Percentiles rank a stretch among this genome's conserved stretches.
Conservation (phyloP, 805 yeast genomes). For the Lipomyces orientalis region DNA sequence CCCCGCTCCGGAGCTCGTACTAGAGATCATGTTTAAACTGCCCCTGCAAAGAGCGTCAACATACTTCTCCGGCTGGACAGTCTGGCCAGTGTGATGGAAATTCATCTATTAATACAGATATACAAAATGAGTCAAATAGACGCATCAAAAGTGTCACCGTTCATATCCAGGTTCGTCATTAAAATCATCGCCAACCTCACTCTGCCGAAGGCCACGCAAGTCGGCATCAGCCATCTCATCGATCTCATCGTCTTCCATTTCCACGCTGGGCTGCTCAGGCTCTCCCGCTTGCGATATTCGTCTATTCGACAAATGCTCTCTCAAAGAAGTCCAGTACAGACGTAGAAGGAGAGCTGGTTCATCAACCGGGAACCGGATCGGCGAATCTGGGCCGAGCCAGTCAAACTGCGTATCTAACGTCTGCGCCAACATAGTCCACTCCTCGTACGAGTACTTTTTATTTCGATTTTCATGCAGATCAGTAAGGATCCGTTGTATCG, state of each 20-base stretch:
- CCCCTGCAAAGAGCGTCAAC: too few relatives aligned
- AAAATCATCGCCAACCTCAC: too few relatives aligned
- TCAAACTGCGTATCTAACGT: slow-evolving; percentile 48
- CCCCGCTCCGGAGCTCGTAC: too few relatives aligned
- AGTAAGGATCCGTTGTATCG: slow-evolving; percentile 18
- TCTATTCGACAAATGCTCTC: not conserved
- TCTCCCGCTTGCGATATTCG: not conserved
- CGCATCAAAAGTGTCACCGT: too few relatives aligned
- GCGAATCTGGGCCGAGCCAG: slow-evolving; percentile 73
- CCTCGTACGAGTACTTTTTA: slow-evolving; percentile 55
- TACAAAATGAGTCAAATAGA: too few relatives aligned
- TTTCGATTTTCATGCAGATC: slow-evolving; percentile 43
- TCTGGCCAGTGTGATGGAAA: too few relatives aligned
- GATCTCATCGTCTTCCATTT: not conserved
- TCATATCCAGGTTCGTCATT: too few relatives aligned
- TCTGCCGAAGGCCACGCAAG: not conserved
- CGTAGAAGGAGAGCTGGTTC: slow-evolving; percentile 65
- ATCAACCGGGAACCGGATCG: slow-evolving; percentile 69
- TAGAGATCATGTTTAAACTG: too few relatives aligned
- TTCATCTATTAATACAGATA: not conserved
- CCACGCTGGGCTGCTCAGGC: not conserved
- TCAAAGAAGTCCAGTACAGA: slow-evolving; percentile 23
- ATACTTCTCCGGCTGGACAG: too few relatives aligned
- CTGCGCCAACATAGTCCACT: slow-evolving; percentile 56
- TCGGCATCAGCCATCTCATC: not conserved